A percentile compares a stretch with the other conserved stretches of the same genome.
phyloP scores from a whole-genome alignment of 2,329 filamentous ascomycete species.

The Blastomyces parvus region DNA sequence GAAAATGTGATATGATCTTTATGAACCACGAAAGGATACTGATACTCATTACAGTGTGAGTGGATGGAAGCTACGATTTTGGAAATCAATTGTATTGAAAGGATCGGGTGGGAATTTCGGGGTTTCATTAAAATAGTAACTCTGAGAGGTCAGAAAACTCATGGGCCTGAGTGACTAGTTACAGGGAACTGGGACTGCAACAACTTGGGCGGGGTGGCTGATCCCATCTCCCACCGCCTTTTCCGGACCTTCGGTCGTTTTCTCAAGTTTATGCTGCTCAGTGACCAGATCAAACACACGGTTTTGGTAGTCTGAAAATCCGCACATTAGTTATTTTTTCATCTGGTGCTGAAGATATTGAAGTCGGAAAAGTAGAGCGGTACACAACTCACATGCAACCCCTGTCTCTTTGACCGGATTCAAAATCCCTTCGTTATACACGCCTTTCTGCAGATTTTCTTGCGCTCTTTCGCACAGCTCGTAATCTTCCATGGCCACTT shows the following conservation, averaged over 20 bases:
- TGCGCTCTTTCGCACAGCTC: conserved; percentile 51
- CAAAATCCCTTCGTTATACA: conserved; percentile 47
- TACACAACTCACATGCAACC: conserved; percentile 39
- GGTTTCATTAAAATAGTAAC: no score
- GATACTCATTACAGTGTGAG: background rate
- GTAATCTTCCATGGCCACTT: conserved; percentile 48
- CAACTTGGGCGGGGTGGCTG: background rate
- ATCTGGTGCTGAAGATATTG: background rate
- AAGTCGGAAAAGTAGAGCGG: background rate
- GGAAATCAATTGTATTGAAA: background rate
- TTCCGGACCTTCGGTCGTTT: background rate
- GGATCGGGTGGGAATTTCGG: background rate
- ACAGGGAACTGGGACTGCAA: background rate
- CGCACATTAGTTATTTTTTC: background rate
- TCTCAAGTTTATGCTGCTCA: conserved; percentile 34
- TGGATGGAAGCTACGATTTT: background rate
- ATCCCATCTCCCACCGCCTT: background rate
- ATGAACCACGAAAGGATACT: background rate
- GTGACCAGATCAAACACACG: conserved; percentile 39
- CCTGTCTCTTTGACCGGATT: conserved; percentile 49
- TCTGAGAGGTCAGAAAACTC: background rate
- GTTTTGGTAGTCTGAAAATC: conserved; percentile 36
- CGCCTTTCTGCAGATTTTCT: conserved; percentile 43
- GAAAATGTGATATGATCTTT: background rate
- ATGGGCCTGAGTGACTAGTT: background rate